A percentile compares a stretch with the other conserved stretches of the same genome.
Evolutionary conservation across 2,329 filamentous ascomycete genomes (phyloP).

Genomic region (Apiospora koreana): DNA sequence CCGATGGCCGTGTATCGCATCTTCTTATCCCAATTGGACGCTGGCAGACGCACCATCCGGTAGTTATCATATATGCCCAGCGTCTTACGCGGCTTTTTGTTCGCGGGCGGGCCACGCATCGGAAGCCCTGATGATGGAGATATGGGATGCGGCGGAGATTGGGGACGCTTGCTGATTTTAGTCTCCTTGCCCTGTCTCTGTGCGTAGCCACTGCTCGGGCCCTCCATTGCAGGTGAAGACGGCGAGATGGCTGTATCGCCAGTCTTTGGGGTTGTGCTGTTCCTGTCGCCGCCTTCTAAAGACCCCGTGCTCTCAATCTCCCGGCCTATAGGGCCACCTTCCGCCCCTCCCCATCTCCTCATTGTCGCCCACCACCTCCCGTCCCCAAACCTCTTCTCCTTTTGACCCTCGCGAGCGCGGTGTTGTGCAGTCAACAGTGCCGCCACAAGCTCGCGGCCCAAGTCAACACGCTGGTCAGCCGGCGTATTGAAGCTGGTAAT

Average conservation of each 20-base stretch:
- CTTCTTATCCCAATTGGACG: constrained; percentile 62
- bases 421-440: constrained; percentile 65
- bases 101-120: constrained; percentile 31
- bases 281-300: constrained; percentile 49
- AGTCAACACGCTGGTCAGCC: constrained; percentile 62
- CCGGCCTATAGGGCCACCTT: constrained; percentile 63
- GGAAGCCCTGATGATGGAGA: constrained; percentile 15
- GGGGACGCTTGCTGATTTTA: constrained; percentile 3
- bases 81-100: constrained; percentile 55
- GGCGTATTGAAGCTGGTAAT: constrained; percentile 49
- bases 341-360: constrained; percentile 63
- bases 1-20: constrained; percentile 60
- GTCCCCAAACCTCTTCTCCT: constrained; percentile 58
- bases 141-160: constrained; percentile 15
- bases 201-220: neutral
- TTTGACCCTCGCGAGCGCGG: constrained; percentile 57
- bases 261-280: constrained; percentile 22
- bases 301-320: constrained; percentile 53
- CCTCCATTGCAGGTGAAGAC: neutral
- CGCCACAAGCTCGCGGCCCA: constrained; percentile 61
- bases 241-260: neutral
- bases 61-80: constrained; percentile 64
- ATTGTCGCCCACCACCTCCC: constrained; percentile 63
- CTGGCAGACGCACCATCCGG: constrained; percentile 60
- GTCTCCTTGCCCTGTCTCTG: neutral